phyloP scores from a whole-genome alignment of 139 green algal species.

The Trebouxia sp. region DNA sequence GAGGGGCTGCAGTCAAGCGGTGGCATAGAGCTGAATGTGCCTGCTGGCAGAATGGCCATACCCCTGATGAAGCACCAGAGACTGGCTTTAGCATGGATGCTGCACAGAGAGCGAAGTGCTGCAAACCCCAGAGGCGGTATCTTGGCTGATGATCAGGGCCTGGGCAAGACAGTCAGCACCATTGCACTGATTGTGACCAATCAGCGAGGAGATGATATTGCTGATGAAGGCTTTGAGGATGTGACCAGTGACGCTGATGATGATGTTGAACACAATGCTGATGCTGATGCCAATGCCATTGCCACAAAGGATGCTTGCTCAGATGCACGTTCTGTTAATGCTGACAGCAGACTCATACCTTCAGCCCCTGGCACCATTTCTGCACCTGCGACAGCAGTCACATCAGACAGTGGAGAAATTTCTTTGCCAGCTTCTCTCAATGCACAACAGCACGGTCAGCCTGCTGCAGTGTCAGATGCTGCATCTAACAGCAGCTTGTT shows the following conservation, averaged over 20 bases:
- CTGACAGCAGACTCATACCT: neutral
- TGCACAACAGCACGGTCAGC: too few species aligned
- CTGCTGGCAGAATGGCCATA: constrained; percentile 9
- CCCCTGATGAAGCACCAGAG: constrained; percentile 73
- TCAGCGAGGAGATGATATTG: constrained; percentile 35
- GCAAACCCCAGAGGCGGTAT: constrained; percentile 66
- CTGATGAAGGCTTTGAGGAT: constrained; percentile 22
- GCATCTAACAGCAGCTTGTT: too few species aligned
- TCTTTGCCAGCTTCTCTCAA: neutral
- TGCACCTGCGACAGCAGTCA: neutral
- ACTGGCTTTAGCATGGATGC: constrained; percentile 78
- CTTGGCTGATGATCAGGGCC: constrained; percentile 82
- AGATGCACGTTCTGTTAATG: neutral
- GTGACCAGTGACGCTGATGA: neutral
- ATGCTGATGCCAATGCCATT: neutral
- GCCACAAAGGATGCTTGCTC: neutral
- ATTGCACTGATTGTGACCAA: constrained; percentile 76
- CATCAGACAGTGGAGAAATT: too few species aligned
- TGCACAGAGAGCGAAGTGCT: constrained; percentile 47
- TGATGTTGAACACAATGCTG: neutral
- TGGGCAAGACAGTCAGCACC: constrained; percentile 86
- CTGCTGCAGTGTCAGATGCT: too few species aligned
- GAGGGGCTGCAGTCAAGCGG: constrained; percentile 28
- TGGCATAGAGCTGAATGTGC: neutral
- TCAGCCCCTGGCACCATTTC: too few species aligned